phyloP scores from a whole-genome alignment of 78 protist genomes.

The Diacronema lutheri region DNA sequence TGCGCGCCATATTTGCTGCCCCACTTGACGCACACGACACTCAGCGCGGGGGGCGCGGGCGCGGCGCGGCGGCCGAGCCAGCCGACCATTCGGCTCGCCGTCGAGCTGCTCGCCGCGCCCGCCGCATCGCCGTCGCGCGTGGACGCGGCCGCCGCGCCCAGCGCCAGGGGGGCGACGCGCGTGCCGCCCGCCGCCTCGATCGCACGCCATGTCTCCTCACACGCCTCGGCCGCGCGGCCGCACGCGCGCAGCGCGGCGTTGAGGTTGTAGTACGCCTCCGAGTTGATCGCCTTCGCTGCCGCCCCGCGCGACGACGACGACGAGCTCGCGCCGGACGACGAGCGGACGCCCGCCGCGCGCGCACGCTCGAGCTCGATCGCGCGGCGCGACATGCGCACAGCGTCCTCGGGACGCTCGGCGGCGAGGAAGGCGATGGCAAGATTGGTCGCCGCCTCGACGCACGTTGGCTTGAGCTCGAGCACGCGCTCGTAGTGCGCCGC shows the following conservation, averaged over 20 bases:
- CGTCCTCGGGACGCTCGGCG: not conserved
- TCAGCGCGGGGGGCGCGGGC: not conserved
- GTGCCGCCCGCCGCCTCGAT: not conserved
- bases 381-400: not conserved
- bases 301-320: not conserved
- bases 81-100: not conserved
- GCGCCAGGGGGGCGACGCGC: not conserved
- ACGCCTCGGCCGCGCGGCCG: not conserved
- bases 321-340: not conserved
- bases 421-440: not conserved
- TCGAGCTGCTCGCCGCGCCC: too few species aligned
- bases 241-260: not conserved
- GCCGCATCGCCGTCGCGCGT: too few species aligned
- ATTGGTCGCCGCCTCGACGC: not conserved
- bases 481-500: too few species aligned
- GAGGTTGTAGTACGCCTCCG: not conserved
- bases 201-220: not conserved
- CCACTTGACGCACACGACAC: constrained; percentile 15
- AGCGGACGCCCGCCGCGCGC: not conserved
- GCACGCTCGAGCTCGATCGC: not conserved
- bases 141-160: not conserved
- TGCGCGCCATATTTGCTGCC: not conserved
- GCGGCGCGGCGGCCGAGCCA: not conserved
- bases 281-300: not conserved
- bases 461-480: not conserved